Evolutionary conservation across 2,329 filamentous ascomycete genomes (phyloP).

Genomic region (Verruconis gallopava): DNA sequence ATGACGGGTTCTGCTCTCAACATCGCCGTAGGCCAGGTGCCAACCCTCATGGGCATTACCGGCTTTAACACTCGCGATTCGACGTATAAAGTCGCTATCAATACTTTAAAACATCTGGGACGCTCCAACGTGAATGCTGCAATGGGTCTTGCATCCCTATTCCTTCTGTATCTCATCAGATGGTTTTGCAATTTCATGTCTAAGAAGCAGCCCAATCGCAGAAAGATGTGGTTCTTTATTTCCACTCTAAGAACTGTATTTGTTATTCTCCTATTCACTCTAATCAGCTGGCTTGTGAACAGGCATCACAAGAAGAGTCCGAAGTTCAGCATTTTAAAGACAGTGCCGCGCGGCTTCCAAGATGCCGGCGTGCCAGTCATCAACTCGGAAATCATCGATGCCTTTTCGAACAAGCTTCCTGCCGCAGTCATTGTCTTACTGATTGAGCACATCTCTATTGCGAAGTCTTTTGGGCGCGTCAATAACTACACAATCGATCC

Average conservation of each 20-base stretch:
- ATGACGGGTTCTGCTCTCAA: conserved; percentile 94
- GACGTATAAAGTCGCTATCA: conserved; percentile 73
- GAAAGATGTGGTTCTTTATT: conserved; percentile 77
- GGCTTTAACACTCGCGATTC: conserved; percentile 61
- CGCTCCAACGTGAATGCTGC: conserved; percentile 63
- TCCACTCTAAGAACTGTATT: conserved; percentile 83
- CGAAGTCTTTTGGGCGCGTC: conserved; percentile 88
- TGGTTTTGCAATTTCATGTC: conserved; percentile 50
- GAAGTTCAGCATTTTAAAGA: conserved; percentile 59
- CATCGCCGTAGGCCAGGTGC: conserved; percentile 73
- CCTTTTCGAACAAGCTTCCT: conserved; percentile 62
- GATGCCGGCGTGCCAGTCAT: conserved; percentile 62
- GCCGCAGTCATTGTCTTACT: conserved; percentile 85
- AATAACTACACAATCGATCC: conserved; percentile 96
- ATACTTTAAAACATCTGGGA: conserved; percentile 61
- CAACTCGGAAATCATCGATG: conserved; percentile 49
- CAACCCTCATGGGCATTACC: conserved; percentile 63
- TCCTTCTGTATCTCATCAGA: conserved; percentile 58
- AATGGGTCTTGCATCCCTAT: conserved; percentile 72
- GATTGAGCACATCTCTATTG: conserved; percentile 94
- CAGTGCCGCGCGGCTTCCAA: conserved; percentile 76
- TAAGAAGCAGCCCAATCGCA: conserved; percentile 53
- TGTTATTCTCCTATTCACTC: conserved; percentile 80
- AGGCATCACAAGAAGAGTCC: conserved; percentile 47
- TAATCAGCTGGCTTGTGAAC: conserved; percentile 81